phyloP scores from a whole-genome alignment of 2,329 filamentous ascomycete species.

The Aspergillus melleus region DNA sequence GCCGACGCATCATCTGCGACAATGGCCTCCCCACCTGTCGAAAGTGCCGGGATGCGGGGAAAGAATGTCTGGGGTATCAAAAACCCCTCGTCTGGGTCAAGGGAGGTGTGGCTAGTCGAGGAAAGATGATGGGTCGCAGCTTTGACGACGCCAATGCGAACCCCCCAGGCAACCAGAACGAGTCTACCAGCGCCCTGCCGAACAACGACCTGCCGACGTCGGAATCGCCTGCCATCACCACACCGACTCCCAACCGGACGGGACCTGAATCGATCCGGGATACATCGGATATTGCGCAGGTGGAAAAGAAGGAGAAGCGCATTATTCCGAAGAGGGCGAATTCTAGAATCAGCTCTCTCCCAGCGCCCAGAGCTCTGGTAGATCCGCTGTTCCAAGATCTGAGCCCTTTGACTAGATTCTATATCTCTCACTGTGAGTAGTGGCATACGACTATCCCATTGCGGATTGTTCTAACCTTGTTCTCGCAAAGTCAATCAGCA shows the following conservation, averaged over 20 bases:
- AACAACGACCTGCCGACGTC: background rate
- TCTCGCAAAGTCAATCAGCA: constrained; percentile 32
- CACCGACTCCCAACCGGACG: background rate
- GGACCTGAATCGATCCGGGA: background rate
- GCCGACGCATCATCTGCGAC: constrained; percentile 46
- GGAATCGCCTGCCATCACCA: background rate
- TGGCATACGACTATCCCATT: background rate
- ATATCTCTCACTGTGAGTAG: constrained; percentile 47
- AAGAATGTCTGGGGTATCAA: constrained; percentile 46
- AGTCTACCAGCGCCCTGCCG: background rate
- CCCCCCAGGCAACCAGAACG: background rate
- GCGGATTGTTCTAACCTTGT: constrained; percentile 14
- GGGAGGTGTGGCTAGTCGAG: constrained; percentile 45
- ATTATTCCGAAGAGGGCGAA: constrained; percentile 2
- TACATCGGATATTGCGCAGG: background rate
- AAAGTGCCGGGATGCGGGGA: constrained; percentile 44
- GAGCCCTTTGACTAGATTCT: constrained; percentile 45
- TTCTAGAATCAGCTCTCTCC: constrained; percentile 20
- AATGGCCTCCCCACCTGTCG: constrained; percentile 43
- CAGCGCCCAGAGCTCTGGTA: constrained; percentile 42
- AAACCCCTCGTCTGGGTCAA: constrained; percentile 46
- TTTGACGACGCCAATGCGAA: constrained; percentile 42
- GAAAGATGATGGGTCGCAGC: constrained; percentile 55
- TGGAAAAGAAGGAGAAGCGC: background rate
- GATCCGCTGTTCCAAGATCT: constrained; percentile 52